Percentiles rank a stretch among this genome's conserved stretches.
These are phyloP conservation scores for Apiospora saccharicola DNA, from an alignment of 2,329 filamentous ascomycete genomes.

Conservation along the genomic window DNA sequence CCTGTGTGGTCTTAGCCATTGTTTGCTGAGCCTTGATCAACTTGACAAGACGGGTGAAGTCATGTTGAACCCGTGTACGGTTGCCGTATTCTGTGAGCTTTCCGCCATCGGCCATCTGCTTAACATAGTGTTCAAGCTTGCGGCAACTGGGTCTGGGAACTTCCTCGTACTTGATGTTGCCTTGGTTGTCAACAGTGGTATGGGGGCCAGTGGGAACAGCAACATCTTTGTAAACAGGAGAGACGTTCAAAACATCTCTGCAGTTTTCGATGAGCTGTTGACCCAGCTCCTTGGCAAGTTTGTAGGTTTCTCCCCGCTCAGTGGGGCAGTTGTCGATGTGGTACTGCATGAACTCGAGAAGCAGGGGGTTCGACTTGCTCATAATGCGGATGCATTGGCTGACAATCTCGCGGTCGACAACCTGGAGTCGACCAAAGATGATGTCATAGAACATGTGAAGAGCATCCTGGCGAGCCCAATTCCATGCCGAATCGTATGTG, in stretches of 20 bases:
- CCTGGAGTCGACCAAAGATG: slow-evolving; percentile 93
- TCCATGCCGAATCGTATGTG: slow-evolving; percentile 98
- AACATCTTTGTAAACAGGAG: slow-evolving; percentile 97
- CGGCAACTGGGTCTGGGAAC: slow-evolving; percentile 86
- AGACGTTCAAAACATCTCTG: slow-evolving; percentile 83
- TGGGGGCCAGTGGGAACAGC: slow-evolving; percentile 89
- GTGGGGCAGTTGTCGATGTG: slow-evolving; percentile 99
- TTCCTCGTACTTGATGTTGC: slow-evolving; percentile 93
- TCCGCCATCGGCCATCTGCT: slow-evolving; percentile 97
- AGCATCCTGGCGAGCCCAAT: slow-evolving; percentile 97
- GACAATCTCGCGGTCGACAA: slow-evolving; percentile 95
- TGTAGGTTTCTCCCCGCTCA: slow-evolving; percentile 95
- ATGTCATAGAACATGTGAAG: slow-evolving; percentile 99
- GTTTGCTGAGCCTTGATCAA: slow-evolving; percentile 98
- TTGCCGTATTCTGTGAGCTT: slow-evolving; percentile 99
- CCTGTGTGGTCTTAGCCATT: slow-evolving; percentile 92
- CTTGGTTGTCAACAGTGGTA: slow-evolving; percentile 89
- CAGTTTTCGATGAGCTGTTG: slow-evolving; percentile 97
- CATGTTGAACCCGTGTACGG: slow-evolving; percentile 96
- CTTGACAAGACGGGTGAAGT: slow-evolving; percentile 94
- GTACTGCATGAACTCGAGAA: slow-evolving; percentile 99
- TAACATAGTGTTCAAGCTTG: slow-evolving; percentile 98
- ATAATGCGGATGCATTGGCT: slow-evolving; percentile 99
- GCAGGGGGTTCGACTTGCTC: slow-evolving; percentile 95
- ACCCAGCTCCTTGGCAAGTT: slow-evolving; percentile 94